These are phyloP conservation scores for Reticulascus tulasneorum DNA, from an alignment of 2,329 filamentous ascomycete genomes.

Conservation along the genomic window DNA sequence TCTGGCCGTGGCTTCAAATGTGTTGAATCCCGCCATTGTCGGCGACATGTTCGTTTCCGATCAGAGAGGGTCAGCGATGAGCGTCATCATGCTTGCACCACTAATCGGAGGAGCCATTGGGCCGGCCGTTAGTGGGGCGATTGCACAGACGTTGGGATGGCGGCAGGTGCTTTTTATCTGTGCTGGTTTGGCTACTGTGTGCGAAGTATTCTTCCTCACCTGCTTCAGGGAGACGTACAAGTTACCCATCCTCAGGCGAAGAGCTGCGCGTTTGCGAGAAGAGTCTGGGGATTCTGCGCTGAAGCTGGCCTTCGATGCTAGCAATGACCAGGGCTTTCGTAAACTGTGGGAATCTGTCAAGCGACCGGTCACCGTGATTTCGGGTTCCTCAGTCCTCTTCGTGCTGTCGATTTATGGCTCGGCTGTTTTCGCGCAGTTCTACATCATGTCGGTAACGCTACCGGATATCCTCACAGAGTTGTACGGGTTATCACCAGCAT, in stretches of 20 bases:
- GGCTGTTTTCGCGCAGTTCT: constrained; percentile 48
- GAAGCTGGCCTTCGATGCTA: constrained; percentile 9
- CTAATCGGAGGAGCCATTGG: constrained; percentile 54
- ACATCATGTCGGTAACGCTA: constrained; percentile 50
- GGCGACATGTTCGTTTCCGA: constrained; percentile 59
- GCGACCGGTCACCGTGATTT: constrained; percentile 43
- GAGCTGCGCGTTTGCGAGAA: constrained; percentile 27
- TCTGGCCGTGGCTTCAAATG: constrained; percentile 59
- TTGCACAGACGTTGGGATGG: constrained; percentile 54
- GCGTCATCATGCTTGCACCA: constrained; percentile 52
- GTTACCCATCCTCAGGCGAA: constrained; percentile 46
- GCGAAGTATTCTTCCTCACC: constrained; percentile 46
- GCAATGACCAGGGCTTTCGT: constrained; percentile 16
- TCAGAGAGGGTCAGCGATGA: constrained; percentile 55
- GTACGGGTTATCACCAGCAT: constrained; percentile 47
- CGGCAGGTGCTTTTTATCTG: constrained; percentile 48
- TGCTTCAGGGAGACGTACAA: constrained; percentile 60
- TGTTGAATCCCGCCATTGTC: constrained; percentile 59
- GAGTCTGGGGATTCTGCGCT: constrained; percentile 25
- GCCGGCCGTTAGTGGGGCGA: constrained; percentile 49
- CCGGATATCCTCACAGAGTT: constrained; percentile 43
- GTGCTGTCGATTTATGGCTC: constrained; percentile 41
- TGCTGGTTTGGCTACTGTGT: constrained; percentile 40
- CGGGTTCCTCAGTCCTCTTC: constrained; percentile 50
- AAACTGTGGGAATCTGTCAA: constrained; percentile 37